phyloP scores from a whole-genome alignment of 2,329 filamentous ascomycete species.

The Raffaelea albimanens region DNA sequence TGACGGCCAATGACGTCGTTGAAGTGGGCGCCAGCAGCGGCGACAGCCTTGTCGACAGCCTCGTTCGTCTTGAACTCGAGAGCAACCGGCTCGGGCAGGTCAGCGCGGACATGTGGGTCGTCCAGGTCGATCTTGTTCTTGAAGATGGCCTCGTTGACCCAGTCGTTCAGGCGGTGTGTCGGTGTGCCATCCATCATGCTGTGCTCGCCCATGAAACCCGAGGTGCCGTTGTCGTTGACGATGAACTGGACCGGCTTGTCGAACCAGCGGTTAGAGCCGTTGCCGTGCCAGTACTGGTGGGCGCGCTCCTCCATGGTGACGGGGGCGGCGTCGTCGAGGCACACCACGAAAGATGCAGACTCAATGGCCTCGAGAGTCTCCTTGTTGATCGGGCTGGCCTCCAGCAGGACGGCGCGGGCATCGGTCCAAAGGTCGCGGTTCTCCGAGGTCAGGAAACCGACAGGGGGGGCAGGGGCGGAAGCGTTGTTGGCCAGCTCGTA shows the following conservation, averaged over 20 bases:
- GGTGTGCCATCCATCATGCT: conserved; percentile 99
- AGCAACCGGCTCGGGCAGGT: conserved; percentile 69
- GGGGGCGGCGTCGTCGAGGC: conserved; percentile 82
- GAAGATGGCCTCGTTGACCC: conserved; percentile 84
- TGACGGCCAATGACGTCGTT: conserved; percentile 72
- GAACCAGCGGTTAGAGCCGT: conserved; percentile 91
- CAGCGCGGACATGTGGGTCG: conserved; percentile 65
- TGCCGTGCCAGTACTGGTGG: conserved; percentile 96
- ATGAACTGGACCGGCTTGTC: conserved; percentile 99
- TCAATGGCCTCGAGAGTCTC: conserved; percentile 73
- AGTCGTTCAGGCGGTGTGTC: conserved; percentile 94
- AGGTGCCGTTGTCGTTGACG: conserved; percentile 93
- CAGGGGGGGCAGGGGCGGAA: conserved; percentile 47
- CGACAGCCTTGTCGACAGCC: conserved; percentile 67
- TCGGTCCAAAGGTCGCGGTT: conserved; percentile 92
- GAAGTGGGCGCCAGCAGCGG: conserved; percentile 71
- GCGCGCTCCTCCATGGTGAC: conserved; percentile 93
- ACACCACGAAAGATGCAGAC: conserved; percentile 81
- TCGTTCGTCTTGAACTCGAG: conserved; percentile 71
- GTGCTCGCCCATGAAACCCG: conserved; percentile 97
- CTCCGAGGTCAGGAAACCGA: conserved; percentile 80
- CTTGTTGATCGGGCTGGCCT: conserved; percentile 70
- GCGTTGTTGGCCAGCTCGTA: conserved; percentile 61
- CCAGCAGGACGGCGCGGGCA: conserved; percentile 65
- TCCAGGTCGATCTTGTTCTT: conserved; percentile 90